These are phyloP conservation scores for Pythium vanterpoolii DNA, from an alignment of 352 stramenopile species.

Conservation along the genomic window DNA sequence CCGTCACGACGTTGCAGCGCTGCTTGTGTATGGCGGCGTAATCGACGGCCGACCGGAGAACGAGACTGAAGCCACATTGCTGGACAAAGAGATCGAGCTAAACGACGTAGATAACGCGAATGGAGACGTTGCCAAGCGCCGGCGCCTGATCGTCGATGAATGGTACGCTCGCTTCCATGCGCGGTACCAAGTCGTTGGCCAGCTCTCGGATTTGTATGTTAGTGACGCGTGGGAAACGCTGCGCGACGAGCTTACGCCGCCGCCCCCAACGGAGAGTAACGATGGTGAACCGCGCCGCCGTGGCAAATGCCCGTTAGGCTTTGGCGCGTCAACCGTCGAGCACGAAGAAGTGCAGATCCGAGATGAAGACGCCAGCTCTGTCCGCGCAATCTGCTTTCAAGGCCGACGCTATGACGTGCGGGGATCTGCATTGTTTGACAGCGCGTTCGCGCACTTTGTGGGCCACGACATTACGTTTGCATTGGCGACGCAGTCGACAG, in stretches of 20 bases:
- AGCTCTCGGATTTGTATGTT: conserved; percentile 45
- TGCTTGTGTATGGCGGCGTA: conserved; percentile 37
- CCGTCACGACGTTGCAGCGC: conserved; percentile 47
- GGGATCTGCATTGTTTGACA: conserved; percentile 47
- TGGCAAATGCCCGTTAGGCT: conserved; percentile 59
- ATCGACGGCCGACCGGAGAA: conserved; percentile 1
- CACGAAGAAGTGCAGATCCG: conserved; percentile 23
- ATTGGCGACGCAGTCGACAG: conserved; percentile 42
- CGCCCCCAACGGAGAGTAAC: conserved; percentile 17
- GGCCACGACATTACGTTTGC: conserved; percentile 59
- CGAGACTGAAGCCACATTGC: conserved; percentile 11
- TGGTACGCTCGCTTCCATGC: conserved; percentile 53
- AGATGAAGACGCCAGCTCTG: neutral
- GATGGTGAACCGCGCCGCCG: conserved; percentile 13
- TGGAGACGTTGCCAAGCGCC: conserved; percentile 21
- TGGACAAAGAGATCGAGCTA: conserved; percentile 17
- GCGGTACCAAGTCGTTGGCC: conserved; percentile 42
- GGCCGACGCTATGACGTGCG: conserved; percentile 53
- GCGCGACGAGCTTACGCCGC: conserved; percentile 34
- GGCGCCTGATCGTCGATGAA: conserved; percentile 40
- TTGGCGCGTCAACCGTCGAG: conserved; percentile 34
- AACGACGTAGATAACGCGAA: neutral
- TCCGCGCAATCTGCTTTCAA: conserved; percentile 41
- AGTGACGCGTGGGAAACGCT: conserved; percentile 40
- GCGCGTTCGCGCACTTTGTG: conserved; percentile 49